Base-by-base conservation (phyloP, 2,329 filamentous ascomycete genomes). In the Blumeriella jaapii region DNA sequence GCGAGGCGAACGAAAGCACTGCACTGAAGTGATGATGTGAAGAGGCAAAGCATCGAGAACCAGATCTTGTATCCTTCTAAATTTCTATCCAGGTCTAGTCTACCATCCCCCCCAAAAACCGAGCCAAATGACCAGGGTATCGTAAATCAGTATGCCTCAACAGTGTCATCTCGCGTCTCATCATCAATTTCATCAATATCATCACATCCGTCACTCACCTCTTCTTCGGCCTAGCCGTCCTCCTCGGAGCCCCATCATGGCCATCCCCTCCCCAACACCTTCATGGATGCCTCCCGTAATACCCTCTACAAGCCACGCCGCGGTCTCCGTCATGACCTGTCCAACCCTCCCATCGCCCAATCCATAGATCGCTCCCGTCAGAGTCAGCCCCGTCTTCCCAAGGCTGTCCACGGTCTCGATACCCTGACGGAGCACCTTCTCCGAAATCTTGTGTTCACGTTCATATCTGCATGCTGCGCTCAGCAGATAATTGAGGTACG, bases 211-310 rank as follows among this genome's bases (percentile, higher is more conserved):
- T 29, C 23, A 33, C 18, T 38, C 38, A 10, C 15, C 16, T 29
- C n/a, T 18, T 27, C 7, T 23, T 26, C 12, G 13, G 29, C 6
- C n/a, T 28, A n/a, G 27, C 5, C 14, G 17, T 23, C 23, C 40
- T 41, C 14, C 35, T 41, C 1, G 32, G 35, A 11, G 31, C 30
- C 64, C 63, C 30, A 70, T 41, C 26, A 66, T 57, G 13, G 58
- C 52, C 54, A 74, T 60, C 0, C 71, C 71, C 41, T 74, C 66
- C 1, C 63, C 65, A 22, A 68, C 60, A 5, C 80, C 77, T 46
- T 83, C 75, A 47, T 74, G 73, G 26, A 84, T 61, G 0, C 80
- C 81, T 10, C 74, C 76, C 2, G 73, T 67, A 32, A 84, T 59
- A 13, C 74, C 71, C 42, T 77, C 67, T 1, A 80, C 56, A 49